Percentiles rank a stretch among this genome's conserved stretches.
phyloP scores from a whole-genome alignment of 139 green algal genomes.

The Chlamydomonas incerta region DNA sequence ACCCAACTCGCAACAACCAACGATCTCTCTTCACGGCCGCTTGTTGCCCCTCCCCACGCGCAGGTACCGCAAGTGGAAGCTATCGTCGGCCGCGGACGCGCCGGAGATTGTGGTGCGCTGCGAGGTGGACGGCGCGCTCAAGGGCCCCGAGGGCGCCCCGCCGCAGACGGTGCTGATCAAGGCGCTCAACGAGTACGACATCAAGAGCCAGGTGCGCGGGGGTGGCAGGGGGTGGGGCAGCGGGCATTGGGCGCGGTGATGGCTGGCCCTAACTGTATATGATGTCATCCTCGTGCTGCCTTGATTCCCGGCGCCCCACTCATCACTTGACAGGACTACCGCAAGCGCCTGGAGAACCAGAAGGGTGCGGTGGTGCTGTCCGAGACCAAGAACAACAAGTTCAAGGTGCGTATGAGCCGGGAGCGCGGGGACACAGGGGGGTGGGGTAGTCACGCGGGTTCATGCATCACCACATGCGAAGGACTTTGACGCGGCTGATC shows the following conservation, averaged over 20 bases:
- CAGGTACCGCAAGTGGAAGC: slow-evolving; percentile 79
- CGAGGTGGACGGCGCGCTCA: slow-evolving; percentile 87
- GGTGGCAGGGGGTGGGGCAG: not conserved
- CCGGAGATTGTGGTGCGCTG: slow-evolving; percentile 89
- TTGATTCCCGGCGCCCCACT: slow-evolving; percentile 3
- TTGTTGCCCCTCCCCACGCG: no score
- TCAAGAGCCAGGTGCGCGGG: slow-evolving; percentile 50
- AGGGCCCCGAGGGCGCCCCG: not conserved
- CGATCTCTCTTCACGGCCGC: no score
- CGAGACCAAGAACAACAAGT: slow-evolving; percentile 97
- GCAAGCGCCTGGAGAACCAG: slow-evolving; percentile 96
- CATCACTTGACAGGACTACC: slow-evolving; percentile 91
- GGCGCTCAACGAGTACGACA: slow-evolving; percentile 97
- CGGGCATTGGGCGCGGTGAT: no score
- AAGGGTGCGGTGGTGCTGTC: slow-evolving; percentile 96
- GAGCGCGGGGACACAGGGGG: no score
- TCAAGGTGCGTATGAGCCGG: slow-evolving; percentile 81
- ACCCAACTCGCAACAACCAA: no score
- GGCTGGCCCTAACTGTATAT: no score
- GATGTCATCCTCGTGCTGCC: no score
- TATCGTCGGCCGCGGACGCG: slow-evolving; percentile 44
- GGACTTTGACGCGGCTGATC: no score
- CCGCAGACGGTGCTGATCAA: slow-evolving; percentile 87
- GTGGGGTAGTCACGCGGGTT: no score
- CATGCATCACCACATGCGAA: no score